Evolutionary conservation across 169 alveolate species (phyloP).

Genomic region (Eimeria tenella): DNA sequence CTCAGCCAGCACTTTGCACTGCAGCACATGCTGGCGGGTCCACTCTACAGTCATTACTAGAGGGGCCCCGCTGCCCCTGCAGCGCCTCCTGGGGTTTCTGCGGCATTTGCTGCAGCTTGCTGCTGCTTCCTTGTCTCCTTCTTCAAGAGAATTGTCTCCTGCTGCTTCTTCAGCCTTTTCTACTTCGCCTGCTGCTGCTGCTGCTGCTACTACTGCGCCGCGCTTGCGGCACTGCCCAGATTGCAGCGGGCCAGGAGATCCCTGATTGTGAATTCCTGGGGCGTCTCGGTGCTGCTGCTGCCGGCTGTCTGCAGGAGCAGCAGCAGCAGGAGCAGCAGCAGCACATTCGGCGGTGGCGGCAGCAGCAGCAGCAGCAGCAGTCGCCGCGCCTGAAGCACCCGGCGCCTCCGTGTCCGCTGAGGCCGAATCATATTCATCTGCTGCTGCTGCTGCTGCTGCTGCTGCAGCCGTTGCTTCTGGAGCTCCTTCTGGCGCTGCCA

Average conservation of each 20-base stretch:
- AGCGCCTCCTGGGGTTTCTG: constrained; percentile 32
- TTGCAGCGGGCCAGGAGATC: background rate
- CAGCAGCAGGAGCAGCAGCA: background rate
- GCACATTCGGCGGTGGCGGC: background rate
- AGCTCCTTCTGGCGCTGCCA: background rate
- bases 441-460: background rate
- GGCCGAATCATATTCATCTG: background rate
- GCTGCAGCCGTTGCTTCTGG: background rate
- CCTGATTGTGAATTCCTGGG: background rate
- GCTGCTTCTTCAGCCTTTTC: background rate
- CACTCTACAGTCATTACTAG: background rate
- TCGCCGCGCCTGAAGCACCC: background rate
- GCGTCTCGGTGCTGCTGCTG: background rate
- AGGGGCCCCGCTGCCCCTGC: constrained; percentile 8
- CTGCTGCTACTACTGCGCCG: background rate
- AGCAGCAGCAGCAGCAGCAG: background rate
- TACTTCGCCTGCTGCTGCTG: background rate
- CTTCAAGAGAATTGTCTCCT: background rate
- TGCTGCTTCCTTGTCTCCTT: background rate
- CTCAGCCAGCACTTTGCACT: background rate
- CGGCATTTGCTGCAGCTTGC: background rate
- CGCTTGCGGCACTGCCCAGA: background rate
- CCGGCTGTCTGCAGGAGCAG: background rate
- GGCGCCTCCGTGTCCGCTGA: background rate
- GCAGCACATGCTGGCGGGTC: background rate